Evolutionary conservation across 208 protist genomes (phyloP), one percentile per base, ranked within the genome.

Genomic region (Leptomonas seymouri): DNA sequence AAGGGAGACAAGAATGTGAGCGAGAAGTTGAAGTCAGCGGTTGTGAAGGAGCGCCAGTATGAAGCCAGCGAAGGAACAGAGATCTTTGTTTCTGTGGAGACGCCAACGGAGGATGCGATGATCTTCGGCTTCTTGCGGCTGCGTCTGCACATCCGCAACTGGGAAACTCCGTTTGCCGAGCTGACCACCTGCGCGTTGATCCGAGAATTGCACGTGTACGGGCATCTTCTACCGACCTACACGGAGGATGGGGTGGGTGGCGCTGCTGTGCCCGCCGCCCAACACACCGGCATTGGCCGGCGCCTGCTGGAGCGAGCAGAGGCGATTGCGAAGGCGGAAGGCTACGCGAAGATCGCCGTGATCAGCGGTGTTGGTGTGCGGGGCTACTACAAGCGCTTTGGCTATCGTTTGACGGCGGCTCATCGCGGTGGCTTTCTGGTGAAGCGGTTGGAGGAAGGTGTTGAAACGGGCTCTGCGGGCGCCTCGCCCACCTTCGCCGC

Each of bases 181-280:
- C 82, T 99, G 8, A 84, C 71, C 16, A 62, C 41, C 5, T 93
- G 83, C 53, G 98, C 97, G 18, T 90, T 99, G 25, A 98, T 99
- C 15, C 97, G 98, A 44, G 98, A 99, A 77, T 82, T 99, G 28
- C 98, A 99, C 69, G 98, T 99, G 12, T 98, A 98, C 74, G 95
- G 93, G 14, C 74, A 88, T 44, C 74, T 96, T 20, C 75, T 91
- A 23, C 76, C 90, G 3, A 86, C 90, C n/a, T 67, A 76, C 59
- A 48, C 56, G 50, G 67, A 67, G 51, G 68, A 56, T 14, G 34
- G 5, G 3, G 69, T 46, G 0, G 6, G 18, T 0, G 64, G 63
- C 39, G 25, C 49, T 9, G 27, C 64, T 51, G 77, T 84, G 16
- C 74, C 64, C 53, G 53, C 97, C 60, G 98, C 98, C 16, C 98